Base-by-base conservation (phyloP, 306 rosid genomes). In the Datisca glomerata region DNA sequence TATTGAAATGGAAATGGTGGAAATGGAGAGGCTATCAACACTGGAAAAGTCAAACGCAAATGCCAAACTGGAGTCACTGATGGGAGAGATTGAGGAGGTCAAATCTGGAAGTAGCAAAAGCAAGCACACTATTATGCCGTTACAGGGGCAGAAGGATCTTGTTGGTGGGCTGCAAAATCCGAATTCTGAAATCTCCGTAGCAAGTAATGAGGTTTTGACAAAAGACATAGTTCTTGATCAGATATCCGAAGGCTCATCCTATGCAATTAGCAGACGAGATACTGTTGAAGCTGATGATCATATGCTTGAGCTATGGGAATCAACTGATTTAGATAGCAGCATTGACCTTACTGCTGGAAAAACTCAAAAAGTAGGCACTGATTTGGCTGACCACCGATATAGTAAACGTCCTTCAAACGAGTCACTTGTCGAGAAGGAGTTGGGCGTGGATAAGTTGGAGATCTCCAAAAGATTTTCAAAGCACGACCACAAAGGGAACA, bases 211-310 rank as follows among this genome's bases (percentile, higher is more conserved):
- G 50, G 84, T 85, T 57, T 61, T 71, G n/a, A 82, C 99, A 21
- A 91, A 91, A 60, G 99, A 91, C 74, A 91, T 91, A 45, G 45
- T 85, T 66, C 99, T 91, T 14, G 96, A 91, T 69, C 94, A 85
- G 43, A 67, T 75, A 31, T 80, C 94, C 19, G 96, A 80, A 45
- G 50, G 64, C 62, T 75, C 92, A 12, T 77, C 95, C 4, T 75
- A 70, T 58, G 86, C 70, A 34, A 38, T 59, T 60, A 72, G 83
- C 48, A 62, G 73, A 53, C 68, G 91, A 68, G 81, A 67, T 33
- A 73, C 61, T 33, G 56, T 16, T 18, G 80, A 43, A 22, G 43
- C 78, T 32, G 73, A 76, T 40, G 80, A 67, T 75, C 83, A 59
- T 37, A 83, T 78, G 86, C 79, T 91, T 29, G 91, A 75, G 51